Percentiles rank a stretch among this genome's conserved stretches.
phyloP scores from a whole-genome alignment of 139 green algal genomes.

The Microglena sp. region DNA sequence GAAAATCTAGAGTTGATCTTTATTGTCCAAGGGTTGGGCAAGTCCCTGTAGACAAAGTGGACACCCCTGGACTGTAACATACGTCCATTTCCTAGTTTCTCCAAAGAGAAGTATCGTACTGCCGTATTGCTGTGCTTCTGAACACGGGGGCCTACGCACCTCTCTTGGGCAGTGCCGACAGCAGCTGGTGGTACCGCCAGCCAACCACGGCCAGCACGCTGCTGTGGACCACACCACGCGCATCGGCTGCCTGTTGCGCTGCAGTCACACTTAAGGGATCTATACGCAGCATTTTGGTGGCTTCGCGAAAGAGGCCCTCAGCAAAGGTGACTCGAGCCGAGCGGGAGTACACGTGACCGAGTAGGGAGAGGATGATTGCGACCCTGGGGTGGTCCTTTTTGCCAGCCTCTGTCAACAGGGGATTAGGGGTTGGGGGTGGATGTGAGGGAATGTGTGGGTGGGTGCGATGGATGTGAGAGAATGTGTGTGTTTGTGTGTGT shows the following conservation, averaged over 20 bases:
- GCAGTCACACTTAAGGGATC: neutral
- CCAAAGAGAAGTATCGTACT: too few relatives aligned
- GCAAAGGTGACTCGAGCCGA: slow-evolving; percentile 57
- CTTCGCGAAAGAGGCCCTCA: slow-evolving; percentile 62
- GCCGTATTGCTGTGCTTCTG: too few relatives aligned
- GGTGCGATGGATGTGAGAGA: neutral
- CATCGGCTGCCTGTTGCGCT: neutral
- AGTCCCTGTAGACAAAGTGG: too few relatives aligned
- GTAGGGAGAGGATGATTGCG: slow-evolving; percentile 40
- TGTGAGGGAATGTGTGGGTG: neutral
- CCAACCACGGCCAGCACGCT: slow-evolving; percentile 37
- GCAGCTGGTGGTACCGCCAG: slow-evolving; percentile 68
- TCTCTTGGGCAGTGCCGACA: slow-evolving; percentile 56
- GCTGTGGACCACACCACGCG: slow-evolving; percentile 30
- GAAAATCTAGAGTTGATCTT: too few relatives aligned
- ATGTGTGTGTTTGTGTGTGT: neutral
- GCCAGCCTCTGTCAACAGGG: slow-evolving; percentile 26
- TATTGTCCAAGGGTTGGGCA: too few relatives aligned
- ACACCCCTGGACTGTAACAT: too few relatives aligned
- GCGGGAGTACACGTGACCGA: slow-evolving; percentile 53
- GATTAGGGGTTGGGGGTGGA: neutral
- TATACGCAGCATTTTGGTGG: slow-evolving; percentile 30
- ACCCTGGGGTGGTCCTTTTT: slow-evolving; percentile 33
- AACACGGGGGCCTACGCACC: too few relatives aligned
- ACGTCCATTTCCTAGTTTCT: too few relatives aligned